These are phyloP conservation scores for Peniophora sp. DNA, from an alignment of 1,284 basidiomycete genomes.

Conservation along the genomic window DNA sequence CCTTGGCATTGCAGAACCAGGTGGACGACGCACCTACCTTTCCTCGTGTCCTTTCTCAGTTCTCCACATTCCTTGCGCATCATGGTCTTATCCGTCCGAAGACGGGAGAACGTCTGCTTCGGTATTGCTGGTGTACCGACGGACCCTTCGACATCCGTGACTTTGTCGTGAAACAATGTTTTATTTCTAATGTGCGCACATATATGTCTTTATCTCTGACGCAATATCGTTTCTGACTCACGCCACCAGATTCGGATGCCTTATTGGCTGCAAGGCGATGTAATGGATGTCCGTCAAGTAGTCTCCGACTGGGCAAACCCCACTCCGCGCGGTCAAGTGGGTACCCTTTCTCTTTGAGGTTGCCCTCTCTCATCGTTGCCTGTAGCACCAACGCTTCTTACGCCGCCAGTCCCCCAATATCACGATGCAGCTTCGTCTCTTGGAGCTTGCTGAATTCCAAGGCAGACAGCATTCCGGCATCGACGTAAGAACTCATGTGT, in stretches of 20 bases:
- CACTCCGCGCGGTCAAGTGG: not conserved
- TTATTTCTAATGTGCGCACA: constrained; percentile 64
- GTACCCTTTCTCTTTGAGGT: constrained; percentile 11
- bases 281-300: constrained; percentile 61
- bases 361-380: constrained; percentile 6
- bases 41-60: constrained; percentile 53
- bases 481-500: constrained; percentile 48
- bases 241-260: constrained; percentile 54
- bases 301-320: constrained; percentile 37
- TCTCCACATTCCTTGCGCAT: constrained; percentile 63
- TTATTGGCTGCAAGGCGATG: constrained; percentile 58
- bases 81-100: constrained; percentile 56
- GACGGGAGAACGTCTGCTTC: constrained; percentile 46
- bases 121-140: constrained; percentile 73
- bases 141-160: constrained; percentile 80
- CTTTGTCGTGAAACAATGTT: constrained; percentile 82
- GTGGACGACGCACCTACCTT: constrained; percentile 78
- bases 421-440: constrained; percentile 47
- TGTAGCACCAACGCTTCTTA: constrained; percentile 15
- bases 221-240: not conserved
- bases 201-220: not conserved
- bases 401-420: constrained; percentile 47
- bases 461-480: constrained; percentile 84
- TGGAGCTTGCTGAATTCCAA: constrained; percentile 59
- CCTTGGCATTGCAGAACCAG: constrained; percentile 47